Evolutionary conservation across 208 protist genomes (phyloP), one percentile per base, ranked within the genome.

Genomic region (Acanthamoeba healyi): DNA sequence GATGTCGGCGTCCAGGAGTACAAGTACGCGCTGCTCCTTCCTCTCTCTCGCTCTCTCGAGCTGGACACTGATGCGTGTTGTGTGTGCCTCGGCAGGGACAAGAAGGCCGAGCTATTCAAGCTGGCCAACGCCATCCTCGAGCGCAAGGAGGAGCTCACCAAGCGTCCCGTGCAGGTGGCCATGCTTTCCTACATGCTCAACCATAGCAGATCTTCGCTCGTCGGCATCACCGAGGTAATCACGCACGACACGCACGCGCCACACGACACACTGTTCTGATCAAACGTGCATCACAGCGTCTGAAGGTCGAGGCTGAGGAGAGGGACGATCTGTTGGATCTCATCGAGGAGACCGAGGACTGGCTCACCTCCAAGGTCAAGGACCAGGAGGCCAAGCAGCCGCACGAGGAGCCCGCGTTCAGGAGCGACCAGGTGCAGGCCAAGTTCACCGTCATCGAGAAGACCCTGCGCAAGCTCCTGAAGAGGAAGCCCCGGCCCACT

Each of bases 141-240:
- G 63, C 87, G 87, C 42, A 54, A 81, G 56, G 44, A 54, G 44
- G 87, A 93, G 65, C 87, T 93, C 29, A 79, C 44, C 87, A 79
- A 93, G 63, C 87, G 87, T 36, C 87, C 87, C 14, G 63, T 86
- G 26, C 77, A 86, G 44, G 77, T 86, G 77, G 77, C 77, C 77
- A 86, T 86, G 77, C 77, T 86, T 9, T 49, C 77, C 38, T 58
- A 38, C 77, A 49, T 51, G n/a, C 44, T 86, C 46, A 86, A 86
- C 77, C 38, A 56, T 26, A 61, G 29, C 56, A 29, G 40, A 0
- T 44, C 87, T 9, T 32, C 63, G 15, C 65, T 93, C 22, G 29
- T 29, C 26, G 42, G 17, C 32, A 61, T 61, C 56, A 93, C 44
- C 65, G 87, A 93, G 61, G 40, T 77, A 49, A 6, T 0, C 46